Evolutionary conservation across 2,329 filamentous ascomycete species (phyloP).

Genomic region (Hymenoscyphus repandus): DNA sequence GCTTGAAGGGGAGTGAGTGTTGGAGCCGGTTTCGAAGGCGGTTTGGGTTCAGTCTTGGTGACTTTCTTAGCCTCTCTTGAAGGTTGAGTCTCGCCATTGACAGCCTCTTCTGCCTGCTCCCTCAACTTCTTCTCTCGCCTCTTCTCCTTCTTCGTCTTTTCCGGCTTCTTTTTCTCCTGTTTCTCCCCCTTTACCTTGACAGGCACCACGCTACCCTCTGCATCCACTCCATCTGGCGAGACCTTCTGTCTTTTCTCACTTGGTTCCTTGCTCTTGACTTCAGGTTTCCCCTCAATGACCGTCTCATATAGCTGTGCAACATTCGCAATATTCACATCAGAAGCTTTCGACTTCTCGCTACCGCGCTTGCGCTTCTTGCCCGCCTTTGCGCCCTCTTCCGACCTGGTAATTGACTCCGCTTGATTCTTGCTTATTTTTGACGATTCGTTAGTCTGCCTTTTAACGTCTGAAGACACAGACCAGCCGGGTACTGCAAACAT

Average conservation of each 20-base stretch:
- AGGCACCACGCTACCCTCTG: neutral
- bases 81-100: neutral
- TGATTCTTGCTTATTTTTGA: slow-evolving; percentile 8
- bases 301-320: slow-evolving; percentile 73
- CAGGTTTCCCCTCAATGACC: slow-evolving; percentile 66
- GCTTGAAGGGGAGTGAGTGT: slow-evolving; percentile 89
- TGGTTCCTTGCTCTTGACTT: slow-evolving; percentile 27
- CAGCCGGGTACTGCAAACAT: slow-evolving; percentile 97
- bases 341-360: slow-evolving; percentile 46
- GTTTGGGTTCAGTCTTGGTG: slow-evolving; percentile 6
- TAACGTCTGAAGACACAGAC: slow-evolving; percentile 71
- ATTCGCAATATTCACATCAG: slow-evolving; percentile 61
- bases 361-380: slow-evolving; percentile 46
- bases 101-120: slow-evolving; percentile 7
- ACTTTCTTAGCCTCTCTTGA: slow-evolving; percentile 10
- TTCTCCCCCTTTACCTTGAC: slow-evolving; percentile 6
- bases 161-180: slow-evolving; percentile 23
- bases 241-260: slow-evolving; percentile 27
- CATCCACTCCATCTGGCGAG: slow-evolving; percentile 5
- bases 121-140: slow-evolving; percentile 31
- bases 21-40: slow-evolving; percentile 30
- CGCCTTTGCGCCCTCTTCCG: slow-evolving; percentile 33
- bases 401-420: slow-evolving; percentile 28
- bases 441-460: slow-evolving; percentile 49
- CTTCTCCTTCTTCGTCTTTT: slow-evolving; percentile 34